Evolutionary conservation across 345 rosid species (phyloP).

Genomic region (Lumnitzera littorea): DNA sequence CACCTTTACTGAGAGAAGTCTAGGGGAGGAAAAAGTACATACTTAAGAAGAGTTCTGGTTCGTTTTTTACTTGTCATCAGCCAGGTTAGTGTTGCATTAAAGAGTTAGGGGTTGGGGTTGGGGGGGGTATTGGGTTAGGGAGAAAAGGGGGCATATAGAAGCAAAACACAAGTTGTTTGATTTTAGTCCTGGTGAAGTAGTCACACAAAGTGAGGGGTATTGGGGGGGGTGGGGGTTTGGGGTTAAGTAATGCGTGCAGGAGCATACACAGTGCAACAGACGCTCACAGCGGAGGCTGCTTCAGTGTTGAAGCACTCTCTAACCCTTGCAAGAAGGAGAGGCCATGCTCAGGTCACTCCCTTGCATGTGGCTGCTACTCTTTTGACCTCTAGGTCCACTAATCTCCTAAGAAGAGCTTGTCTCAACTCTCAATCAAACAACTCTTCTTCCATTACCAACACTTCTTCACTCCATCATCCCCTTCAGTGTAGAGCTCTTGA

Average conservation of each 20-base stretch:
- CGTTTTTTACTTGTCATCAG: no score
- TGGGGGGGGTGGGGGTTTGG: constrained; percentile 43
- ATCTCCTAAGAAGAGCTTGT: constrained; percentile 40
- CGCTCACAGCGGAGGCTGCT: constrained; percentile 98
- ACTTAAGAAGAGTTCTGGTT: no score
- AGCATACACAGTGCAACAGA: constrained; percentile 86
- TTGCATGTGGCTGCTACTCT: constrained; percentile 54
- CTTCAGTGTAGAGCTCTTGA: constrained; percentile 52
- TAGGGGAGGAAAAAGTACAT: no score
- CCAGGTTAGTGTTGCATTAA: no score
- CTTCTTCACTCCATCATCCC: constrained; percentile 17
- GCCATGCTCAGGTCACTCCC: constrained; percentile 96
- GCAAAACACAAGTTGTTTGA: constrained; percentile 2
- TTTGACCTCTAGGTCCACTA: constrained; percentile 29
- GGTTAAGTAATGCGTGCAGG: constrained; percentile 89
- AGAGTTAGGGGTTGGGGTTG: no score
- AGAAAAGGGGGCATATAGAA: background rate
- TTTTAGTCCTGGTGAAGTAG: background rate
- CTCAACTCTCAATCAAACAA: constrained; percentile 32
- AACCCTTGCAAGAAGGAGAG: constrained; percentile 72
- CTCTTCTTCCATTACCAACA: constrained; percentile 13
- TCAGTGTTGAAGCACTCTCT: constrained; percentile 92
- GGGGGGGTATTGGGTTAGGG: no score
- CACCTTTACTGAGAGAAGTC: no score
- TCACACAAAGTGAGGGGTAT: constrained; percentile 21